Base-by-base conservation (phyloP, 2,329 filamentous ascomycete species). In the Alternaria viburni region DNA sequence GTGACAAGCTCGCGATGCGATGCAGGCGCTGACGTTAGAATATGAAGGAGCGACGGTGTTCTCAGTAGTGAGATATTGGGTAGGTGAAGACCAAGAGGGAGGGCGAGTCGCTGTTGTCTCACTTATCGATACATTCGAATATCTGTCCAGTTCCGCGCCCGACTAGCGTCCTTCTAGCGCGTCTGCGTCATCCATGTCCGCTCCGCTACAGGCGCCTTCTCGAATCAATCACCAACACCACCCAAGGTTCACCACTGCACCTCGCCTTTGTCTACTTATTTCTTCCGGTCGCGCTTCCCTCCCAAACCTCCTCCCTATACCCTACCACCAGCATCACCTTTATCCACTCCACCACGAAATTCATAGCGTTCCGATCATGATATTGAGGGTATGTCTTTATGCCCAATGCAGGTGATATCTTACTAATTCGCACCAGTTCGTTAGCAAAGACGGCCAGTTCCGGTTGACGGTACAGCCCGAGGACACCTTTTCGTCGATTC, bases 391-490 rank as follows among this genome's bases (percentile, higher is more conserved):
- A 23, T 21, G 46, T 49, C 46, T 15, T 23, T 21, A 25, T 49
- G 13, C 21, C 9, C 11, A 45, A 19, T 45, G 11, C 43, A 12
- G 17, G 43, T 21, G 43, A 45, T 19, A 21, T 21, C 11, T 41
- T 45, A 45, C 19, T 45, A 13, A 45, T 21, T 19, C n/a, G 43
- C 17, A 45, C n/a, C 17, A 45, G 55, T 62, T 62, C 7, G 55
- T 59, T 25, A 62, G 59, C 55, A 62, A 62, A 54, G 93, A 97
- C 36, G 60, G 96, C 83, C 96, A 96, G 86, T 90, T 94, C 81
- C 91, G 96, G 72, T 85, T 98, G 74, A 92, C 86, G 55, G 88
- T 96, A 70, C 90, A 94, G 72, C 87, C 90, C 54, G 86, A 87
- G 45, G 89, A 92, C 67, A 89, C 90, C 0, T 97, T 98, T 78